A percentile compares a stretch with the other conserved stretches of the same genome.
phyloP scores from a whole-genome alignment of 2,329 filamentous ascomycete genomes.

The Phoma sp. region DNA sequence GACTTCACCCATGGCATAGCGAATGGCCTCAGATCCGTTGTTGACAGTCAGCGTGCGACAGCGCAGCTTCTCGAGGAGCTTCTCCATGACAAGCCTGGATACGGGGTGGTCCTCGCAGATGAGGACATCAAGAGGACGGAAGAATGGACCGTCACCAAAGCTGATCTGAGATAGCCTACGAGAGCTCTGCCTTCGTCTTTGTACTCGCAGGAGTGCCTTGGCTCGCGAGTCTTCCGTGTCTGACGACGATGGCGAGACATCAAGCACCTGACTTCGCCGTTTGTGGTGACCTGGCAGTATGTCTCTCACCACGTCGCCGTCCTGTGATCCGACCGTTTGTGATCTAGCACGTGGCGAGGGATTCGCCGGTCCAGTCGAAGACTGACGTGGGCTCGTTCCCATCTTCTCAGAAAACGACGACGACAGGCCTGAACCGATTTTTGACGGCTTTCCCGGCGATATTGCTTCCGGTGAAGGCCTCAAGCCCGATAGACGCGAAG shows the following conservation, averaged over 20 bases:
- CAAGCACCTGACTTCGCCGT: constrained; percentile 90
- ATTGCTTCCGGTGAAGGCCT: constrained; percentile 60
- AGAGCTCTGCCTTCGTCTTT: constrained; percentile 94
- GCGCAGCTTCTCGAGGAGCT: constrained; percentile 89
- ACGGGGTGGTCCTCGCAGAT: constrained; percentile 99
- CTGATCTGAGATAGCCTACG: constrained; percentile 90
- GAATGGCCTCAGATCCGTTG: constrained; percentile 88
- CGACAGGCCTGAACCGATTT: constrained; percentile 53
- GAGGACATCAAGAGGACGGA: constrained; percentile 88
- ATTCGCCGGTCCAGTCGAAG: constrained; percentile 30
- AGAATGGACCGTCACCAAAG: constrained; percentile 80
- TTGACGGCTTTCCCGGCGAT: constrained; percentile 59
- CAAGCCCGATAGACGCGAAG: constrained; percentile 64
- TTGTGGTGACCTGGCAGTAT: constrained; percentile 76
- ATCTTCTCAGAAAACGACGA: constrained; percentile 53
- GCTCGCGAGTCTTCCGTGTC: constrained; percentile 95
- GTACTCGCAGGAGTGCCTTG: constrained; percentile 88
- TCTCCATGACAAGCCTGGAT: constrained; percentile 98
- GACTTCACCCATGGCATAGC: constrained; percentile 94
- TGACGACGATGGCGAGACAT: constrained; percentile 95
- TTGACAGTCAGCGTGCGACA: constrained; percentile 92
- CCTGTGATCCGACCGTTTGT: constrained; percentile 91
- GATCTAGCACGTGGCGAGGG: constrained; percentile 75
- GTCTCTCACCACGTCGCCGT: constrained; percentile 78
- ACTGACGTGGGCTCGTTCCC: constrained; percentile 42